phyloP scores from a whole-genome alignment of 306 rosid species.

The Dryas octopetala region DNA sequence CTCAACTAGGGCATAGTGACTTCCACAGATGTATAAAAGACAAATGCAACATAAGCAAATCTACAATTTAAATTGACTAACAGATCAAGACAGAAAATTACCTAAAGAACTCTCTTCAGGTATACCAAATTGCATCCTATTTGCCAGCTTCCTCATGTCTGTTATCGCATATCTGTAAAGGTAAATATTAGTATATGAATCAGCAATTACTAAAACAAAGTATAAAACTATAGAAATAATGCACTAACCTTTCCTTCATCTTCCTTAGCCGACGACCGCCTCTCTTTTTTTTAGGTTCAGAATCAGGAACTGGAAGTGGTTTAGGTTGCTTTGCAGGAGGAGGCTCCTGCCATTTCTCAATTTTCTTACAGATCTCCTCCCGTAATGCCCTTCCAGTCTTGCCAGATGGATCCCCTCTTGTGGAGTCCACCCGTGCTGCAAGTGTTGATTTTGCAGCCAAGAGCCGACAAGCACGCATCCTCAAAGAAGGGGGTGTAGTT shows the following conservation, averaged over 20 bases:
- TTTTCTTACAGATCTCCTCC: conserved; percentile 78
- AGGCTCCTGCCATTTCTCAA: conserved; percentile 99
- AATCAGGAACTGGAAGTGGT: conserved; percentile 97
- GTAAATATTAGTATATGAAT: conserved; percentile 21
- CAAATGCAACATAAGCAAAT: not conserved
- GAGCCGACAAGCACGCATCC: conserved; percentile 88
- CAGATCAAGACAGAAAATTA: conserved; percentile 25
- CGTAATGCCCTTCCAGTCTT: conserved; percentile 59
- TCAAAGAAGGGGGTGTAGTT: conserved; percentile 79
- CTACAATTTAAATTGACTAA: not conserved
- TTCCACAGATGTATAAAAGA: not conserved
- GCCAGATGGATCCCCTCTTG: conserved; percentile 90
- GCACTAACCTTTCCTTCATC: conserved; percentile 76
- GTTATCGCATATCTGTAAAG: conserved; percentile 75
- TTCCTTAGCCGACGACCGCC: conserved; percentile 91
- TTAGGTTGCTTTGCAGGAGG: conserved; percentile 97
- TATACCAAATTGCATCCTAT: conserved; percentile 88
- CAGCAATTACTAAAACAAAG: not conserved
- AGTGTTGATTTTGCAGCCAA: conserved; percentile 86
- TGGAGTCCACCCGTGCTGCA: conserved; percentile 91
- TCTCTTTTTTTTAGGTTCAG: conserved; percentile 97
- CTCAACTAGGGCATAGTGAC: not conserved
- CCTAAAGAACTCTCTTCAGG: conserved; percentile 98
- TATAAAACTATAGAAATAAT: not conserved
- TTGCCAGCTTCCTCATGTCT: conserved; percentile 94